Evolutionary conservation across 768 basidiomycete genomes (phyloP).

Genomic region (Leucosporidium yakuticum): DNA sequence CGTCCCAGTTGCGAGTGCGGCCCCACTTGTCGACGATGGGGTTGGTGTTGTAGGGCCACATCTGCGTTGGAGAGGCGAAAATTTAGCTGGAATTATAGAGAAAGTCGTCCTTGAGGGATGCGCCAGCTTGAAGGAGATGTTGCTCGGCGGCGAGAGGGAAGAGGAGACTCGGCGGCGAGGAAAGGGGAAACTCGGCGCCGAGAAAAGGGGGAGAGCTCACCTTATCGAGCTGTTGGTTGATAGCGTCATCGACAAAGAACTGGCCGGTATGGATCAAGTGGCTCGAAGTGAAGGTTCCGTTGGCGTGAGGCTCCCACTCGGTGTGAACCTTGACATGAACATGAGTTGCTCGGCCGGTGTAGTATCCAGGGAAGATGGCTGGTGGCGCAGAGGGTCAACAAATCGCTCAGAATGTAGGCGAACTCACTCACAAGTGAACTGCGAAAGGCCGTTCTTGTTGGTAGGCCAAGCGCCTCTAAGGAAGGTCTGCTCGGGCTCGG

Average conservation of each 20-base stretch:
- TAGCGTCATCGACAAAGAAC: slow-evolving; percentile 11
- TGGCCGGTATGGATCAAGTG: not conserved
- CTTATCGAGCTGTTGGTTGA: slow-evolving; percentile 39
- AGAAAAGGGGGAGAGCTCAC: not conserved
- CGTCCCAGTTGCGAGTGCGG: slow-evolving; percentile 41
- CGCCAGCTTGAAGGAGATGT: not conserved
- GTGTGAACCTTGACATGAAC: slow-evolving; percentile 33
- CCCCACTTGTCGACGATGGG: slow-evolving; percentile 36
- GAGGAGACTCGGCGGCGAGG: not conserved
- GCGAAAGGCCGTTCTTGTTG: slow-evolving; percentile 39
- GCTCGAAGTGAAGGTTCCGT: slow-evolving; percentile 26
- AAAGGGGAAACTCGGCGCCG: not conserved
- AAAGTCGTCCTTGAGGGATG: not conserved
- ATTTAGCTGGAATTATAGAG: too few relatives aligned
- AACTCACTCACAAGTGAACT: slow-evolving; percentile 34
- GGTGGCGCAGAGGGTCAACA: not conserved
- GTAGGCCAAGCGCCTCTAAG: slow-evolving; percentile 38
- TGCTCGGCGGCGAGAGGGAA: not conserved
- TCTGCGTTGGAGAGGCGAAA: not conserved
- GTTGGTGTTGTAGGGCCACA: slow-evolving; percentile 38
- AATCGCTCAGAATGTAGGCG: not conserved
- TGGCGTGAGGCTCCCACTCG: slow-evolving; percentile 19
- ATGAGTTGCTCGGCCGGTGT: slow-evolving; percentile 26
- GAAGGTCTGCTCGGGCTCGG: slow-evolving; percentile 38
- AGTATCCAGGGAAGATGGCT: slow-evolving; percentile 31